Evolutionary conservation across 1,139 yeast genomes (phyloP), one percentile per base, ranked within the genome.

Genomic region (Debaryomyces subglobosus): DNA sequence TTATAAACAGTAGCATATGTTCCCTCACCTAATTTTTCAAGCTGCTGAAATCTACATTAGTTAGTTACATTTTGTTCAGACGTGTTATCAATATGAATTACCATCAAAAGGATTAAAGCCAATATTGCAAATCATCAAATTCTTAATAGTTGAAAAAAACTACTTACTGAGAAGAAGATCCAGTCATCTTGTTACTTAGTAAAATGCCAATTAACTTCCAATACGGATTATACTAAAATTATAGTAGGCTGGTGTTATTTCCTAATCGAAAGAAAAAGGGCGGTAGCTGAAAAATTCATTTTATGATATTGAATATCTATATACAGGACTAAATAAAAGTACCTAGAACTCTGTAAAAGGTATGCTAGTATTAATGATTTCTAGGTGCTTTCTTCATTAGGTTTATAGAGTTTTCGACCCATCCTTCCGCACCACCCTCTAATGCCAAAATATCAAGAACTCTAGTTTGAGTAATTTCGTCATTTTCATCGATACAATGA

Each of bases 1-100:
- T 92, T 94, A 72, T 94, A 94, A 24, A 94, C 99, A 5, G 98
- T 94, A 49, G 99, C 99, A 74, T 94, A 94, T 1, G 99, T 94
- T 50, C 99, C 99, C 68, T 92, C 97, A 38, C 98, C 98, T 49
- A 92, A 79, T 72, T 92, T 92, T 69, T 92, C 98, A 54, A 94
- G 83, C 62, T 77, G 81, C 56, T 75, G 80, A 58, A 76, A 76
- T 59, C 77, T 72, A 53, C 5, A 47, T 49, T 48, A 56, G 57
- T 52, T 51, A 50, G 55, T 49, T 47, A 40, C 15, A 25, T 2
- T 27, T 21, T 32, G 35, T 12, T 45, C 30, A 45, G 33, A 43
- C 35, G 40, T 43, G 40, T 43, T 43, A 6, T n/a, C 20, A 18
- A 16, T 42, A 21, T 10, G 25, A 10, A 18, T 33, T 12, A 27